phyloP scores from a whole-genome alignment of 1,139 yeast genomes.

The Nakaseomyces bracarensis region DNA sequence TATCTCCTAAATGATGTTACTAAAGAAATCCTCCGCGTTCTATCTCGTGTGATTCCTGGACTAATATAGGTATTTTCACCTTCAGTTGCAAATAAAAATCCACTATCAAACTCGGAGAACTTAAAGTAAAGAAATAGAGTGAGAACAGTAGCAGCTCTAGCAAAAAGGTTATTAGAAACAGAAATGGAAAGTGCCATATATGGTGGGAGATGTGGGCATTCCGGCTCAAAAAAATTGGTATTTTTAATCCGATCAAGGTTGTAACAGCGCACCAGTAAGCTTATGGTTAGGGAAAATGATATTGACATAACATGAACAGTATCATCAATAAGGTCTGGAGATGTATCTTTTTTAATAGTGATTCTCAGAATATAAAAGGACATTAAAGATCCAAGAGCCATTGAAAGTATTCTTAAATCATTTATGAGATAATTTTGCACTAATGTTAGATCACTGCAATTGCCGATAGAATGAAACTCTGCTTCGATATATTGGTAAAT shows the following conservation, averaged over 20 bases:
- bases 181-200: conserved; percentile 11
- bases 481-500: conserved; percentile 18
- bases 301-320: conserved; percentile 11
- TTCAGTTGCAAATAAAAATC: background rate
- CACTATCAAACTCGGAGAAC: conserved; percentile 12
- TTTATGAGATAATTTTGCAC: conserved; percentile 12
- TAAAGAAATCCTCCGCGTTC: conserved; percentile 8
- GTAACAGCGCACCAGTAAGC: conserved; percentile 8
- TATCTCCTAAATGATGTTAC: conserved; percentile 9
- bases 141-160: conserved; percentile 12
- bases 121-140: conserved; percentile 10
- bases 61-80: conserved; percentile 7
- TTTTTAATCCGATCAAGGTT: conserved; percentile 9
- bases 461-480: conserved; percentile 18
- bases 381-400: conserved; percentile 11
- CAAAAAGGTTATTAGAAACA: conserved; percentile 7
- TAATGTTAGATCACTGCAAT: conserved; percentile 14
- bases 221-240: conserved; percentile 6
- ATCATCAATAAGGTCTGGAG: conserved; percentile 9
- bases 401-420: conserved; percentile 13
- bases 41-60: conserved; percentile 7
- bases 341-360: conserved; percentile 9
- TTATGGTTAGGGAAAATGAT: conserved; percentile 9
- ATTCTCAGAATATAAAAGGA: conserved; percentile 13
- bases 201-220: conserved; percentile 9